phyloP scores from a whole-genome alignment of 768 basidiomycete genomes.

The Rhodosporidiobolus odoratus region DNA sequence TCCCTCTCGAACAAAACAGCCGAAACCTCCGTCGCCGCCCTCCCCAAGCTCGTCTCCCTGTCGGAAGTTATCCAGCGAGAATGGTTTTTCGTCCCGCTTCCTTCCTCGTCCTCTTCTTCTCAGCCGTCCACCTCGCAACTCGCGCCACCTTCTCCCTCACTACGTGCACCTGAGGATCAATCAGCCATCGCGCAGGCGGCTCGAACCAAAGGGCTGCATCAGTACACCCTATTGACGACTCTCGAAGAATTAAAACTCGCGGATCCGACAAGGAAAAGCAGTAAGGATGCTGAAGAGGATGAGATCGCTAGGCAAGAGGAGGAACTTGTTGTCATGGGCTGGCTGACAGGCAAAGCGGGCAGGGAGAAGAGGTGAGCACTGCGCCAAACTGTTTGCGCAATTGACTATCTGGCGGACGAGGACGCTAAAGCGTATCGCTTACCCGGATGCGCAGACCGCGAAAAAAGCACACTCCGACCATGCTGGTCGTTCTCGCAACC shows the following conservation, averaged over 20 bases:
- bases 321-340: not conserved
- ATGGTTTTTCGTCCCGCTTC: not conserved
- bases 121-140: not conserved
- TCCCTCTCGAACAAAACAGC: not conserved
- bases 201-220: not conserved
- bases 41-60: slow-evolving; percentile 29
- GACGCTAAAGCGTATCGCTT: too few relatives aligned
- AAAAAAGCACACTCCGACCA: not conserved
- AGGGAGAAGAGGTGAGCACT: not conserved
- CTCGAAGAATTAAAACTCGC: not conserved
- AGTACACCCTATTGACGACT: slow-evolving; percentile 1
- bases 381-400: too few relatives aligned
- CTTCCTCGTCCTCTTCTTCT: not conserved
- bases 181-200: not conserved
- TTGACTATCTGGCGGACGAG: too few relatives aligned
- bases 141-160: not conserved
- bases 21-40: not conserved
- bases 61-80: slow-evolving; percentile 19
- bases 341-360: slow-evolving; percentile 1
- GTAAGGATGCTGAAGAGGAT: not conserved
- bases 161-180: not conserved
- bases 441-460: not conserved
- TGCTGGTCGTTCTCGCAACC: slow-evolving; percentile 1
- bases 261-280: not conserved
- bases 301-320: not conserved